phyloP scores from a whole-genome alignment of 805 yeast genomes.

The Candida silvicultrix region DNA sequence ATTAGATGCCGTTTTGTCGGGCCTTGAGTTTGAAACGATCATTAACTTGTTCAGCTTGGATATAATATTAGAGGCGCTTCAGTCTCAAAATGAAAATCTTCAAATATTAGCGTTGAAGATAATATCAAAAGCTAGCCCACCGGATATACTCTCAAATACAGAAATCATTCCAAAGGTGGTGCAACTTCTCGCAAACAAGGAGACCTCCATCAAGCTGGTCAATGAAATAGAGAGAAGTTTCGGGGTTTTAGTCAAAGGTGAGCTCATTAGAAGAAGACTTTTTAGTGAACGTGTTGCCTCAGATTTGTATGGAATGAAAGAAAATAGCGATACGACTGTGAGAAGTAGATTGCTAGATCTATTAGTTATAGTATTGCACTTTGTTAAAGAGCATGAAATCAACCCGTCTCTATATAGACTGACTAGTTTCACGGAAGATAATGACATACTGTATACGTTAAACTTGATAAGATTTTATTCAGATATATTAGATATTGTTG shows the following conservation, averaged over 20 bases:
- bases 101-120: conserved; percentile 17
- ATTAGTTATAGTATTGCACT: conserved; percentile 8
- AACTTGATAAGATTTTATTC: conserved; percentile 13
- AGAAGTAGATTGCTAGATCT: conserved; percentile 11
- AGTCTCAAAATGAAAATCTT: conserved; percentile 10
- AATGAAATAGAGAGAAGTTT: conserved; percentile 15
- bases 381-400: conserved; percentile 9
- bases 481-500: conserved; percentile 10
- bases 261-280: conserved; percentile 14
- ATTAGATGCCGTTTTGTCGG: conserved; percentile 8
- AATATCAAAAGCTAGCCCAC: conserved; percentile 15
- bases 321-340: conserved; percentile 1
- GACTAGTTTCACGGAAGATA: conserved; percentile 2
- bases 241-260: conserved; percentile 9
- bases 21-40: conserved; percentile 14
- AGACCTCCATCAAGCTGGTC: conserved; percentile 9
- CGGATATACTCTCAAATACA: conserved; percentile 19
- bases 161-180: conserved; percentile 12
- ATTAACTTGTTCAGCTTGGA: conserved; percentile 9
- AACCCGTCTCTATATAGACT: conserved; percentile 9
- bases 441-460: conserved; percentile 12
- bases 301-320: conserved; percentile 5
- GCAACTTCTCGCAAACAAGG: conserved; percentile 2
- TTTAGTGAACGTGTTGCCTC: conserved; percentile 8
- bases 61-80: conserved; percentile 14